These are phyloP conservation scores for Auxenochlorella protothecoides DNA, from an alignment of 139 green algal genomes.

Conservation along the genomic window DNA sequence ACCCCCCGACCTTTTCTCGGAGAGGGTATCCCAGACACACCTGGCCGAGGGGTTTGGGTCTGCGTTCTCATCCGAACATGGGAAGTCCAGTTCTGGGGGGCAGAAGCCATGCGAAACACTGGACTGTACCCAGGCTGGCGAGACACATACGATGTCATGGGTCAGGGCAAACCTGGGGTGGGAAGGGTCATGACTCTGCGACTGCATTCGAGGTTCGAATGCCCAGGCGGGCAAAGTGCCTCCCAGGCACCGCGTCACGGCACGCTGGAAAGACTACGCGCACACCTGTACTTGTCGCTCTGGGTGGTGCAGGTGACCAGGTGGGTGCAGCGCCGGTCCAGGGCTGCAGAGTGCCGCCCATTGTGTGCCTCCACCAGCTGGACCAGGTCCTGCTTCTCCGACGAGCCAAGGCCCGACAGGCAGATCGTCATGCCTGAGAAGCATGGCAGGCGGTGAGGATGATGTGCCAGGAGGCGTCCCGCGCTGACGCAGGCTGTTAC, in stretches of 20 bases:
- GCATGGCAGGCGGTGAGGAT: slow-evolving; percentile 2
- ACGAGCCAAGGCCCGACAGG: slow-evolving; percentile 16
- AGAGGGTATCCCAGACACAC: too few relatives aligned
- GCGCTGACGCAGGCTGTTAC: slow-evolving; percentile 4
- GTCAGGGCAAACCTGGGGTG: slow-evolving; percentile 9
- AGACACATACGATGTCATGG: slow-evolving; percentile 10
- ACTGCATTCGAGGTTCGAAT: too few relatives aligned
- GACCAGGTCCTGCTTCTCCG: slow-evolving; percentile 8
- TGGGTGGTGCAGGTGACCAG: slow-evolving; percentile 13
- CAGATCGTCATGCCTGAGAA: slow-evolving; percentile 21
- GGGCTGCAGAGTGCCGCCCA: slow-evolving; percentile 16
- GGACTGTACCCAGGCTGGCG: slow-evolving; percentile 11
- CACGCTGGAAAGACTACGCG: too few relatives aligned
- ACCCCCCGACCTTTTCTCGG: too few relatives aligned
- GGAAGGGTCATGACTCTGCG: too few relatives aligned
- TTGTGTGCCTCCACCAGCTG: background rate
- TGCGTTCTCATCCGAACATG: too few relatives aligned
- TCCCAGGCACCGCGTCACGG: too few relatives aligned
- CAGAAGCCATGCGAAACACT: background rate
- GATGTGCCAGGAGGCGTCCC: slow-evolving; percentile 5
- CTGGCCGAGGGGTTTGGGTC: too few relatives aligned
- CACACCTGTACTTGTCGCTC: slow-evolving; percentile 28
- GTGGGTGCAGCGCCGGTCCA: slow-evolving; percentile 26
- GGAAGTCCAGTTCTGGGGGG: too few relatives aligned
- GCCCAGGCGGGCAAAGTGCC: too few relatives aligned